Base-by-base conservation (phyloP, 345 rosid genomes). In the Citrus glauca region DNA sequence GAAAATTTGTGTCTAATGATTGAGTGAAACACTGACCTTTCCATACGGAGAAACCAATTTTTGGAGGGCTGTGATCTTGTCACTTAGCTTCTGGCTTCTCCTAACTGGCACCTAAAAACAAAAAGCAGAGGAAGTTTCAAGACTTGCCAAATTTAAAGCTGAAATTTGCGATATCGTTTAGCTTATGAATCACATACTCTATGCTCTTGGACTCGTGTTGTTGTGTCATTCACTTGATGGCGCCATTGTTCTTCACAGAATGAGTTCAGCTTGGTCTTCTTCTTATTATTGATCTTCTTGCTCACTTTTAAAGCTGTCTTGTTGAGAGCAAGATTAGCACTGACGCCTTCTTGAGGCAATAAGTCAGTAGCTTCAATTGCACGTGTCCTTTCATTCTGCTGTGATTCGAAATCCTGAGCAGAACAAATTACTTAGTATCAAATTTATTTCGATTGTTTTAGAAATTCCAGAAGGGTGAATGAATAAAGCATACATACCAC, bases 31-130 rank as follows among this genome's bases (percentile, higher is more conserved):
- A 70, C 78, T 40, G 48, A 89, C 95, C 90, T 91, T 91, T 71
- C 95, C 95, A 80, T 86, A 91, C 56, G 95, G 91, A 35, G 95
- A 91, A 22, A 91, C 95, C 81, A 91, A 69, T 85, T 91, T 89
- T 28, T 91, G 95, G 32, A 91, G 88, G 69, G 91, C 78, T 65
- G 95, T 91, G 71, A 89, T 81, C 68, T 85, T 91, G 78, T 91
- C 91, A 64, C 89, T 86, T 45, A 91, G 82, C 85, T 87, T 89
- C 70, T 89, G 93, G 81, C 88, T 91, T 82, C 89, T 89, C 81
- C 83, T 87, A 27, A 76, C 62, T 4, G 91, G 88, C 68, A 81
- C 74, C 80, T 86, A 86, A 30, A 82, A 25, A 65, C 1, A 24
- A 30, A 67, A 19, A 25, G 30, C 11, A 48, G 20, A 37, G 69